Base-by-base conservation (phyloP, 192 early-diverging fungal genomes). In the Backusella morwellensis region DNA sequence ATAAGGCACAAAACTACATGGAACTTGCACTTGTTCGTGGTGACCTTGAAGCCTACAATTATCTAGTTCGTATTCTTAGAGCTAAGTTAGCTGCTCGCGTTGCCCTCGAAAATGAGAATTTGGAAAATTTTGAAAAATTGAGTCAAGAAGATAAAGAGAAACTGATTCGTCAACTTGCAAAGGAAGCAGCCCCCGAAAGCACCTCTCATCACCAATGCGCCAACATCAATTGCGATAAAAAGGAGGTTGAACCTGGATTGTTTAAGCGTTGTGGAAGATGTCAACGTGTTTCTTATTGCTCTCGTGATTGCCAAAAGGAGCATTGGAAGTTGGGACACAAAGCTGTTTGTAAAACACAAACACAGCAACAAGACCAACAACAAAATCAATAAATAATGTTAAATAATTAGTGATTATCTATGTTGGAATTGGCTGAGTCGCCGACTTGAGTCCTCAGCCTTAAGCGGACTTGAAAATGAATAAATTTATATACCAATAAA, bases 271-370 rank as follows among this genome's bases (percentile, higher is more conserved):
- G 87, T 50, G 85, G 78, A 21, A 82, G 82, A 47, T 88, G 87
- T 74, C 82, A 88, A 66, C 82, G 84, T 77, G 74, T 76, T n/a
- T 77, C 78, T 35, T 88, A 83, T 66, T 88, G 87, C 70, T 88
- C 87, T 29, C 83, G 87, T 42, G 76, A 85, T 19, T 88, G 87
- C 44, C 87, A 88, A 73, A 81, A 83, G 59, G 80, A 84, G 4
- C 82, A 88, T 67, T 88, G 87, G 87, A 88, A 88, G 73, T 35
- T 66, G 14, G 82, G 87, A 3, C 87, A 88, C 68, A 86, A 85
- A 75, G 71, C 69, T 32, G 81, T 79, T 7, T 83, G 81, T 70
- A 78, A 52, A 40, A 52, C 66, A 68, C 75, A 26, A 35, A 19
- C 19, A 68, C 35, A 73, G 40, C 44, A 42, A 47, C n/a, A 42